Base-by-base conservation (phyloP, 2,329 filamentous ascomycete genomes). In the Fusarium foetens region DNA sequence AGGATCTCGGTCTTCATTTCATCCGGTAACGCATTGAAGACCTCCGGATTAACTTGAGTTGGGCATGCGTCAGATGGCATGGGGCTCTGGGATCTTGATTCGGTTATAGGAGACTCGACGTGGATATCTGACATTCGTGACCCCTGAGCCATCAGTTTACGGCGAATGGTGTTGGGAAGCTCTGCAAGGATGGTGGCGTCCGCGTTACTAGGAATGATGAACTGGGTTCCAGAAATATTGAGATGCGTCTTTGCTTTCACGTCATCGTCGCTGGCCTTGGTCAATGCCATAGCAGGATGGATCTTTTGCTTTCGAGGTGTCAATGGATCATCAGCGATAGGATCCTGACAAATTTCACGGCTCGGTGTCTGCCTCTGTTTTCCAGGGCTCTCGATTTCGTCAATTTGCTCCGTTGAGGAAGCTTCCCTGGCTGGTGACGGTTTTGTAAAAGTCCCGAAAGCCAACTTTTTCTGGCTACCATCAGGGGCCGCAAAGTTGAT, bases 141-240 rank as follows among this genome's bases (percentile, higher is more conserved):
- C 63, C 83, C 84, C 76, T 92, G 91, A 13, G 87, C 87, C 68
- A 93, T 86, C 14, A 98, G 86, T 77, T 89, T 93, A 36, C 89
- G 90, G 66, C 94, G 89, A 70, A 98, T 97, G 78, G 97, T 94
- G 36, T 86, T 86, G 0, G 95, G 95, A 7, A 99, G 86, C 76
- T 97, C 94, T 3, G 92, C 92, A 7, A 98, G 82, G 1, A 97
- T 92, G n/a, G 87, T 85, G 0, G 92, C 91, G 78, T 99, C 96
- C 5, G 93, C 88, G 73, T 97, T 93, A 2, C 89, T 89, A 0
- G 96, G 96, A 74, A 99, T 86, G 51, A 98, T 89, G 77, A 99
- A 99, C 77, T 99, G 96, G 0, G 95, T 97, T 4, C 95, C 94
- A 6, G 90, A 86, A 6, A 94, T 88, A 76, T 98, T 97, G 27